These are phyloP conservation scores for Tephrocybe sp. DNA, from an alignment of 768 basidiomycete genomes.

Conservation along the genomic window DNA sequence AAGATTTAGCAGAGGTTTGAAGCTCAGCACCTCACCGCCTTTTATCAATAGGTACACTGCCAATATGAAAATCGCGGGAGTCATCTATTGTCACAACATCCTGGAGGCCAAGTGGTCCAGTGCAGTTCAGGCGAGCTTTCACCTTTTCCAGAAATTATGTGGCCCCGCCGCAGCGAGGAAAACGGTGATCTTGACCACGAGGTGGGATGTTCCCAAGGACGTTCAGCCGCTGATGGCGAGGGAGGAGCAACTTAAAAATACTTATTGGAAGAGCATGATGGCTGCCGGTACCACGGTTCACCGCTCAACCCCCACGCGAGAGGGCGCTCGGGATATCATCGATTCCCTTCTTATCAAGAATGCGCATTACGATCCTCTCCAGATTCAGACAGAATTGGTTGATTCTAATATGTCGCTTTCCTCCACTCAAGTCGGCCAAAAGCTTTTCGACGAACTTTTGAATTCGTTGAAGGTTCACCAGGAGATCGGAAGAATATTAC, in stretches of 20 bases:
- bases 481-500: background rate
- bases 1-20: too few relatives aligned
- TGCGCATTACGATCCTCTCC: background rate
- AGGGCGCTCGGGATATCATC: background rate
- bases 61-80: background rate
- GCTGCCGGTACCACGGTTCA: background rate
- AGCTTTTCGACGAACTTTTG: background rate
- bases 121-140: background rate
- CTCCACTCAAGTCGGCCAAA: background rate
- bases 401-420: background rate
- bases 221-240: background rate
- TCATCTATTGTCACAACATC: conserved; percentile 1
- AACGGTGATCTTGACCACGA: background rate
- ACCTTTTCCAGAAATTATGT: background rate
- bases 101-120: background rate
- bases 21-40: background rate
- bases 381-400: background rate
- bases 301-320: background rate
- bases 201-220: background rate
- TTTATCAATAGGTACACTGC: background rate
- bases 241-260: background rate
- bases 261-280: background rate
- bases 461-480: background rate
- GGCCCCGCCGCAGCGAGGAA: background rate
- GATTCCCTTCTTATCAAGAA: background rate